Evolutionary conservation across 306 rosid genomes (phyloP), one percentile per base, ranked within the genome.

Genomic region (Casuarina cunninghamiana): DNA sequence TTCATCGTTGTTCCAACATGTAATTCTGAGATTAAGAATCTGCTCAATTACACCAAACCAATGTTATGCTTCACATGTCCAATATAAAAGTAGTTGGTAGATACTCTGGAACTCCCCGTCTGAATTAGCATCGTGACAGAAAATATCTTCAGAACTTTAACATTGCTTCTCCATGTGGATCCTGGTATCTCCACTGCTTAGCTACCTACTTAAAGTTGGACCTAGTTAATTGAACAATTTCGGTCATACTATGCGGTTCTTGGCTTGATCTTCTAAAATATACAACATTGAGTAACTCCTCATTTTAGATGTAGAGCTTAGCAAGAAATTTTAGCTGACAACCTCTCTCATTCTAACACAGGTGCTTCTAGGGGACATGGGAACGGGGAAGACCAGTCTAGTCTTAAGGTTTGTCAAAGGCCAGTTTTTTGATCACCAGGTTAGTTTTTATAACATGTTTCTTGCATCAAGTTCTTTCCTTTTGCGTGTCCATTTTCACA

Each of bases 341-440:
- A 66, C 21, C 17, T 67, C 35, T 67, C 13, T 42, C 26, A 60
- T 37, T 26, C 73, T 51, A 32, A 60, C 62, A 44, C 72, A 87
- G 88, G 90, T 87, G 32, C 88, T 87, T 73, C 84, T 87, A 26
- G 90, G 90, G 69, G 90, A 87, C 79, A 84, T 84, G 86, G 90
- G 90, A 79, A 84, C 90, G 15, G 90, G 90, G 77, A 87, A 87
- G 78, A 84, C 90, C 72, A 87, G 90, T 77, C 83, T 93, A 84
- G 97, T 91, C 57, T 62, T 93, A 66, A 88, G 97, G 89, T 93
- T 89, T 86, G 93, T 89, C 41, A 91, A 91, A 84, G 96, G 97
- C 77, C 93, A 89, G 71, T 91, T 91, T 78, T 85, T 73, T 61
- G 88, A 83, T 35, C 80, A 86, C 68, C 97, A 93, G 93, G 97